phyloP scores from a whole-genome alignment of 345 rosid species.

The Lepidium didymum region DNA sequence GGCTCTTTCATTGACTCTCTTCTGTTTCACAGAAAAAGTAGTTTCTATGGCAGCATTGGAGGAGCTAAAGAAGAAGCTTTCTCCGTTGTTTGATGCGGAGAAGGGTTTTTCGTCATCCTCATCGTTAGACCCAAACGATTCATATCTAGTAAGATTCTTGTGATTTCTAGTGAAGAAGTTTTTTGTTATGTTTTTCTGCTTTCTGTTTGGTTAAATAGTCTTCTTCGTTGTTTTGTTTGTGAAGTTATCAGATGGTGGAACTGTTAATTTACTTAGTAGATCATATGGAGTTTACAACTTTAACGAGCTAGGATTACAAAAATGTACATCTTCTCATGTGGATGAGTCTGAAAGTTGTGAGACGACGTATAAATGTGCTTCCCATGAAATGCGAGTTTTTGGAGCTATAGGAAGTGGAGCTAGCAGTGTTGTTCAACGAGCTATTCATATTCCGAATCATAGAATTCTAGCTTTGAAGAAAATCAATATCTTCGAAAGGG shows the following conservation, averaged over 20 bases:
- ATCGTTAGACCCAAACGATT: slow-evolving; percentile 58
- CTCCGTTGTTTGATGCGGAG: slow-evolving; percentile 89
- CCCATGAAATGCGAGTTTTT: slow-evolving; percentile 81
- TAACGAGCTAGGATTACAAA: slow-evolving; percentile 86
- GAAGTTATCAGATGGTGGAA: slow-evolving; percentile 87
- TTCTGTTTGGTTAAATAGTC: neutral
- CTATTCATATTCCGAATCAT: slow-evolving; percentile 83
- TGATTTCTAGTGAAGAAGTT: neutral
- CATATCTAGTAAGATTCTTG: slow-evolving; percentile 50
- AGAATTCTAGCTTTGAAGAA: slow-evolving; percentile 85
- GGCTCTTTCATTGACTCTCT: neutral
- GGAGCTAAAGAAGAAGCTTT: slow-evolving; percentile 73
- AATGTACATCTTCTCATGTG: slow-evolving; percentile 53
- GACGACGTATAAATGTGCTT: slow-evolving; percentile 82
- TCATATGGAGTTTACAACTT: slow-evolving; percentile 92
- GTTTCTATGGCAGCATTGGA: slow-evolving; percentile 79
- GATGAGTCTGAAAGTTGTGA: slow-evolving; percentile 55
- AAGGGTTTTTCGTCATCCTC: slow-evolving; percentile 76
- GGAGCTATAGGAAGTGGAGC: slow-evolving; percentile 98
- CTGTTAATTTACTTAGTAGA: slow-evolving; percentile 88
- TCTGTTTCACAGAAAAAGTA: neutral
- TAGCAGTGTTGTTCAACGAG: slow-evolving; percentile 96
- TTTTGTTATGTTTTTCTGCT: neutral
- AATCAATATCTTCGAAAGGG: slow-evolving; percentile 90
- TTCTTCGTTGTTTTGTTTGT: neutral